Evolutionary conservation across 2,329 filamentous ascomycete species (phyloP).

Genomic region (Aspergillus unguis): DNA sequence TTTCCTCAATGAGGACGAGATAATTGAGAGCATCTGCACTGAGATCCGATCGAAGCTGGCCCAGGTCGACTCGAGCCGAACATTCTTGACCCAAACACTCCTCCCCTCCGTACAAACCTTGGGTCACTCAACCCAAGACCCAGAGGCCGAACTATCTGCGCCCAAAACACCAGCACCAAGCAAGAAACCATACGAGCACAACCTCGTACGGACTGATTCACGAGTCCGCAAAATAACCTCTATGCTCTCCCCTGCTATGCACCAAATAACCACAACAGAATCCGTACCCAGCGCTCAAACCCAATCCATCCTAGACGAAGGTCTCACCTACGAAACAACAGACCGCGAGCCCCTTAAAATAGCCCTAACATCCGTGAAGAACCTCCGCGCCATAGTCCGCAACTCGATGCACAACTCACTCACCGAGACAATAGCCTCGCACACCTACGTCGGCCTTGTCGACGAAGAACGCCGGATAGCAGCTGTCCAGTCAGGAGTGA

Average conservation of each 20-base stretch:
- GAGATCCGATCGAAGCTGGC: conserved; percentile 74
- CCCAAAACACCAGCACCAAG: conserved; percentile 35
- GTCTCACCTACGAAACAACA: conserved; percentile 67
- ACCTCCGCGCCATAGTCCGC: conserved; percentile 75
- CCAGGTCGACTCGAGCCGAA: conserved; percentile 87
- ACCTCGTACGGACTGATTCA: conserved; percentile 83
- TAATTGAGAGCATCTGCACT: conserved; percentile 79
- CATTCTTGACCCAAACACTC: conserved; percentile 89
- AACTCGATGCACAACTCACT: conserved; percentile 78
- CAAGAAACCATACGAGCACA: conserved; percentile 73
- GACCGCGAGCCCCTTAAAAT: conserved; percentile 68
- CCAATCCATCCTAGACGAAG: conserved; percentile 39
- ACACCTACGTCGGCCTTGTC: conserved; percentile 91
- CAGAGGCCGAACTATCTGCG: conserved; percentile 33
- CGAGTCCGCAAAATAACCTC: conserved; percentile 91
- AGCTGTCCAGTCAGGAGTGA: conserved; percentile 90
- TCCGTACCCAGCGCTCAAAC: conserved; percentile 6
- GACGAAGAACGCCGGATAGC: conserved; percentile 81
- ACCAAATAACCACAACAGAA: conserved; percentile 18
- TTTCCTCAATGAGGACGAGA: conserved; percentile 96
- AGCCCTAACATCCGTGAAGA: conserved; percentile 78
- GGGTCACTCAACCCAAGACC: conserved; percentile 28
- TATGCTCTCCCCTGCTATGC: conserved; percentile 70
- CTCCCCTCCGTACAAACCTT: conserved; percentile 63
- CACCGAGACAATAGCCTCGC: conserved; percentile 79